phyloP scores from a whole-genome alignment of 2,329 filamentous ascomycete species.

The Calonectria crousiana region DNA sequence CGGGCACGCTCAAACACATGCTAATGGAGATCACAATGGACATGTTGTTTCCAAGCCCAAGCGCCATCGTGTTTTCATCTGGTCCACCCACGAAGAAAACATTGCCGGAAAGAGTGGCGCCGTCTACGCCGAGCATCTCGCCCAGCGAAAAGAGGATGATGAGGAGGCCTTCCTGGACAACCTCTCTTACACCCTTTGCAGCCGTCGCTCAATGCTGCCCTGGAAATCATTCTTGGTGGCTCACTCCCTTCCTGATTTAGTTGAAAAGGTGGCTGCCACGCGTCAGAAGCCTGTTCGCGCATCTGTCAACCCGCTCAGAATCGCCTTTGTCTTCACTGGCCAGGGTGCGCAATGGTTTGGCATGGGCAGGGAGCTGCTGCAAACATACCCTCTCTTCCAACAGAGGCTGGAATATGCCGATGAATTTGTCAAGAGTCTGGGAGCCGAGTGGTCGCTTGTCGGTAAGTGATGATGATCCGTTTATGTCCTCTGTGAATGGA shows the following conservation, averaged over 20 bases:
- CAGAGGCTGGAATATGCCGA: neutral
- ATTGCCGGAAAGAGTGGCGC: neutral
- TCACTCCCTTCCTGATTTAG: conserved; percentile 1
- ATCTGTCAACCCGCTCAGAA: neutral
- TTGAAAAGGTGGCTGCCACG: neutral
- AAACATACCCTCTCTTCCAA: conserved; percentile 16
- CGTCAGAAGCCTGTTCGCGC: conserved; percentile 17
- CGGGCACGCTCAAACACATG: neutral
- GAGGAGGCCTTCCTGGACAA: conserved; percentile 9
- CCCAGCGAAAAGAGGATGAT: conserved; percentile 3
- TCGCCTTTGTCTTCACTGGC: conserved; percentile 46
- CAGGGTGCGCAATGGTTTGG: conserved; percentile 50
- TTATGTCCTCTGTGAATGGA: neutral
- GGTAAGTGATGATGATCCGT: neutral
- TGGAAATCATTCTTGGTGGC: conserved; percentile 16
- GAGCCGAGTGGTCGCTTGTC: conserved; percentile 2
- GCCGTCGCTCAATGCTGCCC: conserved; percentile 5
- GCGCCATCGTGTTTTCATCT: conserved; percentile 15
- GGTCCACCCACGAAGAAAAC: conserved; percentile 19
- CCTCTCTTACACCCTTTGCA: conserved; percentile 18
- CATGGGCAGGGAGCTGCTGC: conserved; percentile 49
- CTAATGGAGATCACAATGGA: neutral
- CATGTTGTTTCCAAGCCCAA: neutral
- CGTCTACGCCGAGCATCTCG: neutral
- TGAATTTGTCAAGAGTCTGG: neutral